These are phyloP conservation scores for Raphanus hybrid DNA, from an alignment of 441 rosid species.

Conservation along the genomic window DNA sequence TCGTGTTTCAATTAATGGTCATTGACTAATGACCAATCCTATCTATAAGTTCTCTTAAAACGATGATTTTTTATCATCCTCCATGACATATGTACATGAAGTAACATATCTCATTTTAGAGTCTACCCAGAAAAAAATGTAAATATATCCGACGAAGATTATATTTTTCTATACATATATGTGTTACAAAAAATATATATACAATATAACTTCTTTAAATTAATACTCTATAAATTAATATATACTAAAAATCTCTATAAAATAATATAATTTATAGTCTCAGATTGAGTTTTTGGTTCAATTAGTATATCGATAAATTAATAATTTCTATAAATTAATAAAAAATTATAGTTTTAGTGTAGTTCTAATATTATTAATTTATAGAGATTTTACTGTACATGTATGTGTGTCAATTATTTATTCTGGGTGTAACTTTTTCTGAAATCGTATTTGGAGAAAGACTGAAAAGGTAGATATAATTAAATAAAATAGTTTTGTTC, in stretches of 20 bases:
- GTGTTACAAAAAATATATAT: too few relatives aligned
- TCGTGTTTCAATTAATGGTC: constrained; percentile 9
- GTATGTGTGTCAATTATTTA: not conserved
- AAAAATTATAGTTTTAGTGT: too few relatives aligned
- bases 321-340: too few relatives aligned
- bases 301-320: too few relatives aligned
- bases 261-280: too few relatives aligned
- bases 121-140: not conserved
- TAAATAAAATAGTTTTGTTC: not conserved
- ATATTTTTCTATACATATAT: not conserved
- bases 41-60: constrained; percentile 2
- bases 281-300: too few relatives aligned
- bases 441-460: not conserved
- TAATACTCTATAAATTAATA: too few relatives aligned
- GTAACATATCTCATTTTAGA: not conserved
- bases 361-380: too few relatives aligned
- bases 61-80: constrained; percentile 1
- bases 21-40: constrained; percentile 20
- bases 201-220: too few relatives aligned
- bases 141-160: not conserved
- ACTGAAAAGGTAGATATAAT: not conserved
- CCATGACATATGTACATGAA: constrained; percentile 20
- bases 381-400: not conserved
- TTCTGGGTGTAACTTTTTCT: not conserved
- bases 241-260: too few relatives aligned